Evolutionary conservation across 1,284 basidiomycete species (phyloP).

Genomic region (Anthracocystis panici-leucophaei): DNA sequence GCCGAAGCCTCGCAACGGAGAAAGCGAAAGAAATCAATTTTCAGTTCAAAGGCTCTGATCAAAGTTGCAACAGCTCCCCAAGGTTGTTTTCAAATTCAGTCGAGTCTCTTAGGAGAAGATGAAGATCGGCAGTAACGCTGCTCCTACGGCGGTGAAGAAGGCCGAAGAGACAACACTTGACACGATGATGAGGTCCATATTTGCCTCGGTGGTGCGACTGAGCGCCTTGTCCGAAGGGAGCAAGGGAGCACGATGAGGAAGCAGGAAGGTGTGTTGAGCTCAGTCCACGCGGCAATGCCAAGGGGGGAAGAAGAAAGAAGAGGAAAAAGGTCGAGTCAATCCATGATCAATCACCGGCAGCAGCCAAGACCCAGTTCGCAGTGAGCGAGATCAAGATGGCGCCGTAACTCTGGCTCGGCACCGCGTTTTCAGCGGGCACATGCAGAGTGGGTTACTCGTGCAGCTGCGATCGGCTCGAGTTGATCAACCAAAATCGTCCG

Average conservation of each 20-base stretch:
- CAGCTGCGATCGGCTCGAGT: slow-evolving; percentile 18
- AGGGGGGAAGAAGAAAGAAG: neutral
- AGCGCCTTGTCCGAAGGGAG: too few relatives aligned
- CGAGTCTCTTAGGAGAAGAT: neutral
- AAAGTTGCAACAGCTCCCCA: neutral
- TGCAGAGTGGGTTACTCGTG: neutral
- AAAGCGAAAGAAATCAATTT: neutral
- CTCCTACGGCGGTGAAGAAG: neutral
- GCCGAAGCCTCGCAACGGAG: slow-evolving; percentile 4
- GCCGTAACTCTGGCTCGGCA: slow-evolving; percentile 8
- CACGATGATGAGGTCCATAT: neutral
- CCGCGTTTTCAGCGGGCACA: slow-evolving; percentile 22
- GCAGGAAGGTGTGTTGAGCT: too few relatives aligned
- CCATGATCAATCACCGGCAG: slow-evolving; percentile 14
- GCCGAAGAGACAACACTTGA: neutral
- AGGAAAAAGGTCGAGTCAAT: slow-evolving; percentile 8
- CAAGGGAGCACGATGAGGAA: too few relatives aligned
- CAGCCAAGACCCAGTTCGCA: neutral
- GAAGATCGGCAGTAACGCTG: neutral
- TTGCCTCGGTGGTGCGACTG: too few relatives aligned
- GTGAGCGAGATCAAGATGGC: slow-evolving; percentile 3
- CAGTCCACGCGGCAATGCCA: neutral
- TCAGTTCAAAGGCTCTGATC: too few relatives aligned
- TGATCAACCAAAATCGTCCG: slow-evolving; percentile 20
- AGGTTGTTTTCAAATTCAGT: neutral